Evolutionary conservation across 2,329 filamentous ascomycete genomes (phyloP).

Genomic region (Microthyrium microscopicum): DNA sequence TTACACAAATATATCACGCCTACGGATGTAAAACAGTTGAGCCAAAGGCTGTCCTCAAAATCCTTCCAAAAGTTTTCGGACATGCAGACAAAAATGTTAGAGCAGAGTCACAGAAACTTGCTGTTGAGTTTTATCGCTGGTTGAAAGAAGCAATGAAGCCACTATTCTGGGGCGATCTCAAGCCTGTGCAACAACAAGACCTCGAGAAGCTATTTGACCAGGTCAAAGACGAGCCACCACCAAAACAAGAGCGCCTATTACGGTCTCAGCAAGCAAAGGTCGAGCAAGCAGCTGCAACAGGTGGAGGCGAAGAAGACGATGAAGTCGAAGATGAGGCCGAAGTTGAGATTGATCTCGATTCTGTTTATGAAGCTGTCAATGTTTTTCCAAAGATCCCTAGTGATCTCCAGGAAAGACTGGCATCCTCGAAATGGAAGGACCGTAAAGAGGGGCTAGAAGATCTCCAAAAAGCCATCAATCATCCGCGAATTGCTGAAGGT

Average conservation of each 20-base stretch:
- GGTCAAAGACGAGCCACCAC: slow-evolving; percentile 68
- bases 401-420: slow-evolving; percentile 67
- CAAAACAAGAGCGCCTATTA: slow-evolving; percentile 80
- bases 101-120: slow-evolving; percentile 78
- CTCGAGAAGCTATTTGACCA: slow-evolving; percentile 89
- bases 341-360: slow-evolving; percentile 52
- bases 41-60: slow-evolving; percentile 78
- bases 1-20: slow-evolving; percentile 77
- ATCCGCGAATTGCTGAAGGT: slow-evolving; percentile 81
- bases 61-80: slow-evolving; percentile 76
- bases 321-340: slow-evolving; percentile 43
- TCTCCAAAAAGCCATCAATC: slow-evolving; percentile 58
- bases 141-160: slow-evolving; percentile 95
- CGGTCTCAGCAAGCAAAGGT: slow-evolving; percentile 77
- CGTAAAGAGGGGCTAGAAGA: slow-evolving; percentile 86
- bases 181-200: slow-evolving; percentile 87
- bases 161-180: slow-evolving; percentile 90
- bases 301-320: slow-evolving; percentile 33
- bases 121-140: slow-evolving; percentile 94
- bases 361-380: slow-evolving; percentile 64
- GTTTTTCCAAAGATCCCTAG: slow-evolving; percentile 65
- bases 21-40: slow-evolving; percentile 91
- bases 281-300: slow-evolving; percentile 44
- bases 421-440: slow-evolving; percentile 95
- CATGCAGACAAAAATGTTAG: slow-evolving; percentile 97